Evolutionary conservation across 2,329 filamentous ascomycete species (phyloP), one percentile per base, ranked within the genome.

Genomic region (Fusarium protoensiforme): DNA sequence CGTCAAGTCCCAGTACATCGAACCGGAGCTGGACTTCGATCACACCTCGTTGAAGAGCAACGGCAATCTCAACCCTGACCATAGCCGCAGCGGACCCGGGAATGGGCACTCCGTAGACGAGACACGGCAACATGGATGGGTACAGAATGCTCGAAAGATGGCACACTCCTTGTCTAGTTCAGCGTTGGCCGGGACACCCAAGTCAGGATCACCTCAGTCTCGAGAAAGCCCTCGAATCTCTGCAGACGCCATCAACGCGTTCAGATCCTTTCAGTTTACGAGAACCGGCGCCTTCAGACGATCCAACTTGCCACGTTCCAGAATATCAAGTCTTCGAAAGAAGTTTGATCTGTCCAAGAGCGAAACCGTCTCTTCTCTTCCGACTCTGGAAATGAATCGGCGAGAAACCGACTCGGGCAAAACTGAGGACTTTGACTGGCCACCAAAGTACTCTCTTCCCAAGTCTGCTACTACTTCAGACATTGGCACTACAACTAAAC

Each of bases 121-220:
- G 5, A 64, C 27, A 8, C 54, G 51, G 1, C 63, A 64, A 35
- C 66, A 69, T 20, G 65, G 62, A 16, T 77, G 75, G 75, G 48
- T 70, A 20, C 61, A 70, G 36, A 77, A 75, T 58, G 75, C 75
- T 63, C 70, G 59, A 39, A 78, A 74, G 33, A 77, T 77, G 65
- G 75, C 74, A 27, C 75, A 68, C 57, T 74, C 75, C 5, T 51
- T 77, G 20, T 72, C 75, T 18, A 70, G 71, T 11, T 69, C 75
- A 22, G 53, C 59, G 11, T 66, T 69, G 20, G 60, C 18, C 5
- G 62, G 62, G 38, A 64, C 53, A 7, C 36, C 58, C 46, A 64
- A 29, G 20, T 43, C 8, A 57, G 56, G 29, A 63, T 59, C 51
- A 18, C 61, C 59, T 14, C 57, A 48, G 54, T 62, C 56, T 8